Evolutionary conservation across 305 asterid species (phyloP), one percentile per base, ranked within the genome.

Genomic region (Fraxinus ornus): DNA sequence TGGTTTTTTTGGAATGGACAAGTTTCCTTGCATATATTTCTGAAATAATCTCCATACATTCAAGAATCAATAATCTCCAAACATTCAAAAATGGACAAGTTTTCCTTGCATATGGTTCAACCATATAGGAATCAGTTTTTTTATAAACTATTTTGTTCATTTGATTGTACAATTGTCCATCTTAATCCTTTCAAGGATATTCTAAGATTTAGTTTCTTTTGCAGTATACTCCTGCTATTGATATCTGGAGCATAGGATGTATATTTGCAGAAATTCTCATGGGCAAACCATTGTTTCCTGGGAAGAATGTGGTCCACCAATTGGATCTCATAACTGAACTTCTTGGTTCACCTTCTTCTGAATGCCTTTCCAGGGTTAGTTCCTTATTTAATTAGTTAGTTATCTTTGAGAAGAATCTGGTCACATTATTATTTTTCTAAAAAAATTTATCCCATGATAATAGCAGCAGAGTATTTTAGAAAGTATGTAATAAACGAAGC

Each of bases 141-240:
- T 24, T 10, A 47, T 37, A n/a, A 57, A 49, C 28, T 75, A 55
- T 5, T 30, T 70, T 37, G 9, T 57, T 30, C 13, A 7, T 78
- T 26, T 52, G 21, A 41, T 55, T 19, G 71, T 24, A 35, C 3
- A 44, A 26, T 21, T 35, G 9, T 24, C 47, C 78, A 9, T 52
- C 39, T 39, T 60, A 57, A 35, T 57, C 2, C 36, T 78, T 10
- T 73, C 7, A 70, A 55, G 7, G 28, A 32, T 79, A 57, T 76
- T 60, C 75, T 81, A 22, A 79, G 37, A 28, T 44, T 57, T 81
- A 6, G 19, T n/a, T 30, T 28, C 47, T 68, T 33, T 85, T 85
- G 87, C 95, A 95, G 98, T 95, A 95, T 86, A 95, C 98, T 17
- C 98, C 98, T 35, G 98, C 98, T 72, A 94, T 94, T 81, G 98